phyloP scores from a whole-genome alignment of 257 asterid genomes.

The Salvia rosmarinus region DNA sequence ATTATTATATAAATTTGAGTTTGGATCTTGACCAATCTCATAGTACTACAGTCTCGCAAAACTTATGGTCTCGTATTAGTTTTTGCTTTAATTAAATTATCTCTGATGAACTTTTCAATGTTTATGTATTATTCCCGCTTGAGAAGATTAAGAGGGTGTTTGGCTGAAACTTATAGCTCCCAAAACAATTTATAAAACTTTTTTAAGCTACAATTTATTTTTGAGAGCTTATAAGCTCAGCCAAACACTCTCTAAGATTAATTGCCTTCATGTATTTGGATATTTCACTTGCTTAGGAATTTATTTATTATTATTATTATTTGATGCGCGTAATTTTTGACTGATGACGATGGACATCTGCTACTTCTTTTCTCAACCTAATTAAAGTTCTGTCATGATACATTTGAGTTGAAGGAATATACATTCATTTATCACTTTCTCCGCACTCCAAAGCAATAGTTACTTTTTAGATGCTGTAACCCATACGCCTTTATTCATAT shows the following conservation, averaged over 20 bases:
- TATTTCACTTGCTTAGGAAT: not conserved
- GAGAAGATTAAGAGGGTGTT: not conserved
- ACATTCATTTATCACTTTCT: conserved; percentile 20
- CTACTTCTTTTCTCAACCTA: not conserved
- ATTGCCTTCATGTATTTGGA: too few relatives aligned
- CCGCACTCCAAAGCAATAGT: conserved; percentile 28
- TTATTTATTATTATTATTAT: not conserved
- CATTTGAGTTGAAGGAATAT: conserved; percentile 23
- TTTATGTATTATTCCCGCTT: not conserved
- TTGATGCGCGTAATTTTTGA: conserved; percentile 23
- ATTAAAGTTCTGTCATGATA: not conserved
- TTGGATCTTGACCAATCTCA: too few relatives aligned
- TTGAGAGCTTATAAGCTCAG: too few relatives aligned
- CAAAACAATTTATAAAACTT: too few relatives aligned
- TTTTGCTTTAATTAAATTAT: too few relatives aligned
- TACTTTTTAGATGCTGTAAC: not conserved
- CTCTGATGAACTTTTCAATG: too few relatives aligned
- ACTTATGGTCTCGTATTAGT: too few relatives aligned
- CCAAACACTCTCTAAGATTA: too few relatives aligned
- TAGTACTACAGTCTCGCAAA: too few relatives aligned
- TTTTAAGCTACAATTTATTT: too few relatives aligned
- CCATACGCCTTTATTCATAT: conserved; percentile 6
- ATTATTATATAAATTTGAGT: too few relatives aligned
- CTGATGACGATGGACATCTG: not conserved
- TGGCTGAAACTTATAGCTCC: too few relatives aligned